These are phyloP conservation scores for Colletotrichum sp. DNA, from an alignment of 2,329 filamentous ascomycete genomes.

Conservation along the genomic window DNA sequence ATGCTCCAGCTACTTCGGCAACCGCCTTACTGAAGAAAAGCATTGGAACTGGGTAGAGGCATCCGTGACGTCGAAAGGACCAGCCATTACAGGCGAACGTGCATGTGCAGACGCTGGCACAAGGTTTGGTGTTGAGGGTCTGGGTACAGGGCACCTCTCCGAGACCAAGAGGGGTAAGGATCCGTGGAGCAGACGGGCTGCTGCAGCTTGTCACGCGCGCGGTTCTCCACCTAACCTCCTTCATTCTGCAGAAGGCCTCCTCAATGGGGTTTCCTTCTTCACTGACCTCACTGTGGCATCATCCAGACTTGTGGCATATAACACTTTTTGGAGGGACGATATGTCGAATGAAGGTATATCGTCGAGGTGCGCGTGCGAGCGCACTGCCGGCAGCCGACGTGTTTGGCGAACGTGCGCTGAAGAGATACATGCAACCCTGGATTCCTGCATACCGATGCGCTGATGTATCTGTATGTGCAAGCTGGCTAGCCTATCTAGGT, in stretches of 20 bases:
- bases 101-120: constrained; percentile 14
- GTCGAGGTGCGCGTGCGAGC: not conserved
- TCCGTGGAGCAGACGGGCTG: constrained; percentile 4
- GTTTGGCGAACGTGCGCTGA: not conserved
- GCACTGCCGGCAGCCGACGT: constrained; percentile 14
- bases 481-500: not conserved
- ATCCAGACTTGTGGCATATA: constrained; percentile 5
- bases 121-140: constrained; percentile 11
- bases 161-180: constrained; percentile 19
- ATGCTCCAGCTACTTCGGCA: not conserved
- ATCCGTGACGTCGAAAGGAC: not conserved
- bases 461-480: not conserved
- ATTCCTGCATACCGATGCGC: not conserved
- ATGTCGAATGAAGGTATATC: not conserved
- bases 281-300: constrained; percentile 19
- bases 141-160: constrained; percentile 15
- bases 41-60: not conserved
- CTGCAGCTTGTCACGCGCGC: constrained; percentile 18
- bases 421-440: not conserved
- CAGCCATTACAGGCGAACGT: not conserved
- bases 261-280: not conserved
- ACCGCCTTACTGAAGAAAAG: not conserved
- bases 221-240: not conserved
- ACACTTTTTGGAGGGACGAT: not conserved
- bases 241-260: not conserved